Evolutionary conservation across 2,329 filamentous ascomycete genomes (phyloP).

Genomic region (Cordyceps cateniannulata): DNA sequence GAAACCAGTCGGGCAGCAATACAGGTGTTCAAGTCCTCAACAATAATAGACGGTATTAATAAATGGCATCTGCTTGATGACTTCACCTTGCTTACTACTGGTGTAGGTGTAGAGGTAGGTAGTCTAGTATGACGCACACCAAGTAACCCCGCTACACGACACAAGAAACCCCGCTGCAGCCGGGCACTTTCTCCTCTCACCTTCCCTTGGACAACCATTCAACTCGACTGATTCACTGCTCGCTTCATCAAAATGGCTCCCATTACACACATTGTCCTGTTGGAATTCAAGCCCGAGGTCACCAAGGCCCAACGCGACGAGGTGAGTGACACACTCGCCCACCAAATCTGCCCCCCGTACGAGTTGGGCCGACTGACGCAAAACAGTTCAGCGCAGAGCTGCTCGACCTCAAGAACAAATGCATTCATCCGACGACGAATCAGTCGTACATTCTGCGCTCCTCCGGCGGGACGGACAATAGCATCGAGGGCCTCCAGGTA

Average conservation of each 20-base stretch:
- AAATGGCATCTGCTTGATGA: background rate
- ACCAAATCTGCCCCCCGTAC: too few relatives aligned
- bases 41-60: background rate
- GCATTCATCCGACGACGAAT: constrained; percentile 53
- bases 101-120: too few relatives aligned
- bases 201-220: background rate
- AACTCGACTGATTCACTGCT: background rate
- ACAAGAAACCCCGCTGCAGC: background rate
- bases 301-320: constrained; percentile 44
- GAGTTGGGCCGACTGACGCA: background rate
- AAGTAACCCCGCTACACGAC: background rate
- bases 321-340: constrained; percentile 32
- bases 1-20: too few relatives aligned
- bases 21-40: too few relatives aligned
- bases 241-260: constrained; percentile 38
- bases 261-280: constrained; percentile 59
- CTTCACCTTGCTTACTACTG: background rate
- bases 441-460: constrained; percentile 54
- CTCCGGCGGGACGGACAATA: constrained; percentile 55
- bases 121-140: background rate
- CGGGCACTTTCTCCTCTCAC: too few relatives aligned
- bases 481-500: constrained; percentile 53
- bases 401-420: constrained; percentile 49
- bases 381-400: constrained; percentile 24
- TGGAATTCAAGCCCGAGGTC: constrained; percentile 52